A percentile compares a stretch with the other conserved stretches of the same genome.
Conservation (phyloP, 768 basidiomycete species). For the Boletellus ananas region DNA sequence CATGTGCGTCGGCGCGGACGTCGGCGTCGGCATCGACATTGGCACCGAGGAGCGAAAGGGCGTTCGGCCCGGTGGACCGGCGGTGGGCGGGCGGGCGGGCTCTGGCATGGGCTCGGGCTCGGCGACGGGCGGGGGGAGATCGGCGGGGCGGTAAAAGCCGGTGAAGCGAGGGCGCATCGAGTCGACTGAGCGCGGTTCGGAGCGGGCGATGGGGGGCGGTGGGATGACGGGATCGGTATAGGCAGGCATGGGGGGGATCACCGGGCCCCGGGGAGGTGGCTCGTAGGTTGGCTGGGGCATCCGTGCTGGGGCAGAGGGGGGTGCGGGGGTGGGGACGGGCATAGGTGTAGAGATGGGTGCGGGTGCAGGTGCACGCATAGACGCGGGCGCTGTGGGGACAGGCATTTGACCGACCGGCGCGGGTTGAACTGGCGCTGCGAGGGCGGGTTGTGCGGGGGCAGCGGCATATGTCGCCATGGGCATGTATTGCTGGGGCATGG, state of each 20-base stretch:
- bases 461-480: constrained; percentile 22
- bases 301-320: not conserved
- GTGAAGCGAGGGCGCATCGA: constrained; percentile 25
- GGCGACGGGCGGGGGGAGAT: constrained; percentile 2
- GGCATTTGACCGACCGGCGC: constrained; percentile 4
- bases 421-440: constrained; percentile 1
- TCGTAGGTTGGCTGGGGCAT: constrained; percentile 18
- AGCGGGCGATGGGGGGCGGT: constrained; percentile 15
- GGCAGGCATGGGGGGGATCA: constrained; percentile 18
- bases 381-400: not conserved
- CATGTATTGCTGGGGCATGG: constrained; percentile 27
- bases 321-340: not conserved
- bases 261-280: not conserved
- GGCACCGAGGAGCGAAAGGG: constrained; percentile 11
- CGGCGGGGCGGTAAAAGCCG: constrained; percentile 24
- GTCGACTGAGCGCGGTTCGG: constrained; percentile 10
- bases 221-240: constrained; percentile 17
- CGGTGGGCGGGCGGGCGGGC: constrained; percentile 4
- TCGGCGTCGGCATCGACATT: constrained; percentile 2
- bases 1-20: not conserved
- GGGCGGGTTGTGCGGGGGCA: constrained; percentile 10
- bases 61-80: constrained; percentile 10
- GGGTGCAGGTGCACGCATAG: not conserved
- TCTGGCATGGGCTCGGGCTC: constrained; percentile 1
- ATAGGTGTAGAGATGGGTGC: not conserved